Base-by-base conservation (phyloP, 1,139 yeast genomes). In the Saccharomyces hybrid region DNA sequence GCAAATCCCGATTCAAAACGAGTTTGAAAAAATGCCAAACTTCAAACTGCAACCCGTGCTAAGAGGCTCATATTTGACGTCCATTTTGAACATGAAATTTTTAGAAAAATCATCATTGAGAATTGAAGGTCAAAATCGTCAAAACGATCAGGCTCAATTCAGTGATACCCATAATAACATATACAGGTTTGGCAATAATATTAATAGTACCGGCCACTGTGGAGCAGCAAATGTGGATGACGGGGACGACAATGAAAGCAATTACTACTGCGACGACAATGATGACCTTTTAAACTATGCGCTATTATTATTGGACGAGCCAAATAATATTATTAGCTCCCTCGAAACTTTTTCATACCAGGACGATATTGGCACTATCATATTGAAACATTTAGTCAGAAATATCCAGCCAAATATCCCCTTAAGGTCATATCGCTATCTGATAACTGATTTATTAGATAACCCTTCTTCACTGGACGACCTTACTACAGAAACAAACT, bases 1-100 rank as follows among this genome's bases (percentile, higher is more conserved):
- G 64, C 98, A 93, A 68, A 88, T 95, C 16, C 99, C 99, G 0
- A 74, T 88, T 11, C 84, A 83, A 58, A 83, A 87, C 25, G 96
- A 89, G 62, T 86, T 91, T 64, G 76, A 78, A 34, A 74, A 82
- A 0, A 69, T 91, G 42, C 96, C 96, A 0, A 61, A 65, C 47
- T 82, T 84, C 47, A 76, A 81, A 9, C 77, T 87, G 0, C 82
- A 84, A 23, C 85, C 89, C 0, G 82, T 78, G 26, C 71, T 85
- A 2, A 84, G 85, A 0, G 93, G 93, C 0, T 84, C 96, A 0
- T 84, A 82, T 59, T 73, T 90, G 27, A 84, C 95, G 1, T 82
- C 90, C 0, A 77, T 84, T 69, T 53, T 62, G 13, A 69, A 68
- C 47, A 55, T 59, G 58, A 76, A 46, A 70, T 77, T 51, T 68